Base-by-base conservation (phyloP, 495 filamentous ascomycete species). In the Neurospora sp. region DNA sequence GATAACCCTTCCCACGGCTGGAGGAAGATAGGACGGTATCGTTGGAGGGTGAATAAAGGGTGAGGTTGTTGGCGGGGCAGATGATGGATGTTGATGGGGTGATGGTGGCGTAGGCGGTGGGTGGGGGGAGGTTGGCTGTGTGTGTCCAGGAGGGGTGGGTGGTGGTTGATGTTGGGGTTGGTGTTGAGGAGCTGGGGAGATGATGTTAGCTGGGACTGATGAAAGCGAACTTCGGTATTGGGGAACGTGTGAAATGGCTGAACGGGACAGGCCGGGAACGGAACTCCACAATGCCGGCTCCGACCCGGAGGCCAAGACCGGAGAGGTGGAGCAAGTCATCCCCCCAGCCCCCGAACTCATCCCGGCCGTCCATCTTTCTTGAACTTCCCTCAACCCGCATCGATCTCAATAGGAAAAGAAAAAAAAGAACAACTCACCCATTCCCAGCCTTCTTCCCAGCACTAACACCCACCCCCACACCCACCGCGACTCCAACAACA, bases 1-100 rank as follows among this genome's bases (percentile, higher is more conserved):
- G 69, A 71, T 76, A 82, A 10, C 72, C 75, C 31, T 77, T 77
- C 0, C 54, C 54, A 0, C 27, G 54, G 27, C 54, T 54, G 54
- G 54, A 62, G 12, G 54, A 18, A 1, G 54, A 8, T 14, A 8
- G 14, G 5, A 69, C 46, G 20, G 73, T 70, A 10, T 70, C 72
- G 12, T 40, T 20, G n/a, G 54, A 12, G 12, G 80, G 39, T 0
- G 77, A 73, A 75, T 81, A 83, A n/a, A 80, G 76, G 5, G 79
- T 82, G 18, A 80, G 75, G 76, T 84, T 83, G 74, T 77, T 74
- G 31, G 39, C 14, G 11, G 82, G 82, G 71, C 82, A 83, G 39
- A 70, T 18, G 39, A 82, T 77, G 5, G 37, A 27, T 11, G 69
- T 18, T 16, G 49, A 14, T 27, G 49, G 70, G 14, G 70, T 46